A percentile compares a stretch with the other conserved stretches of the same genome.
phyloP scores from a whole-genome alignment of 768 basidiomycete species.

The Xerocomellus intermedius region DNA sequence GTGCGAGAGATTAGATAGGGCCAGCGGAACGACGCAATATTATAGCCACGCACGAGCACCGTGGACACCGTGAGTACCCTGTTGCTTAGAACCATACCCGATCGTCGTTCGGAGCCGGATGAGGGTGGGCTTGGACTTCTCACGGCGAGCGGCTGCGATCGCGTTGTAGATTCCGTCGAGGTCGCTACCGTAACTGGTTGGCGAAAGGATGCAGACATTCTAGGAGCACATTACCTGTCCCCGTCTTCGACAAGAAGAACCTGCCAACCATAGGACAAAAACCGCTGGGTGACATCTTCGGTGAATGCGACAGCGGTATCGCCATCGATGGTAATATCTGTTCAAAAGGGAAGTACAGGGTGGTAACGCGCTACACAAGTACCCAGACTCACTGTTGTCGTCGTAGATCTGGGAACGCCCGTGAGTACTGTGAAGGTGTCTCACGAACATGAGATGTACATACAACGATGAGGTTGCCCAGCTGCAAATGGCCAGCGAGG shows the following conservation, averaged over 20 bases:
- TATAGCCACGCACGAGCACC: conserved; percentile 70
- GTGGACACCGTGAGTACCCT: conserved; percentile 94
- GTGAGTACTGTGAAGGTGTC: conserved; percentile 19
- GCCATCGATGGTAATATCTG: conserved; percentile 96
- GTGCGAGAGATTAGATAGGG: conserved; percentile 9
- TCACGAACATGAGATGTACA: conserved; percentile 34
- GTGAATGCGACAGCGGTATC: conserved; percentile 92
- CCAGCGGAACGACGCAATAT: neutral
- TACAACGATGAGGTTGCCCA: conserved; percentile 90
- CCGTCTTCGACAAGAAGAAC: conserved; percentile 83
- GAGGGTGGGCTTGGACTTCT: conserved; percentile 81
- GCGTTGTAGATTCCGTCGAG: conserved; percentile 73
- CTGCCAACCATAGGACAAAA: conserved; percentile 92
- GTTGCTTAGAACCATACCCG: conserved; percentile 88
- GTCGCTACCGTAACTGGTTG: conserved; percentile 51
- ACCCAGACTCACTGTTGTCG: conserved; percentile 75
- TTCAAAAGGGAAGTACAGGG: conserved; percentile 8
- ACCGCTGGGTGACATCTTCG: conserved; percentile 87
- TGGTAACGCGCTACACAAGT: neutral
- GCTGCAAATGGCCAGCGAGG: conserved; percentile 89
- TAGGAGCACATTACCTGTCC: conserved; percentile 51
- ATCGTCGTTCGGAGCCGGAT: conserved; percentile 88
- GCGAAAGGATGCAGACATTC: neutral
- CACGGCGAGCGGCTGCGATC: conserved; percentile 72
- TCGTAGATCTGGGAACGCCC: conserved; percentile 69